These are phyloP conservation scores for Xylaria sp. DNA, from an alignment of 2,329 filamentous ascomycete genomes.

Conservation along the genomic window DNA sequence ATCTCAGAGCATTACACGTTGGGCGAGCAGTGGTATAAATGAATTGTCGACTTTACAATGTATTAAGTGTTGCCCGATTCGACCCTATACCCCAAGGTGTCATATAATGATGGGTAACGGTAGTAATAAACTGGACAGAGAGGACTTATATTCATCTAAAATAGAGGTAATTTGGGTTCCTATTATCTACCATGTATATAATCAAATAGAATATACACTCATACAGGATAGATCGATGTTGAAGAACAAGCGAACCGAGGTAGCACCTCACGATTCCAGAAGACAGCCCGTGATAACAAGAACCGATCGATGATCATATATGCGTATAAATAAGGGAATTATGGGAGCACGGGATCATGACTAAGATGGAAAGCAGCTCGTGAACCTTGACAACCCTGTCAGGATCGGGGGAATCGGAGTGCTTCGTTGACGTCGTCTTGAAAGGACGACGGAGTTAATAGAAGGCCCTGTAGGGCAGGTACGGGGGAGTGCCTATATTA, in stretches of 20 bases:
- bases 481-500: no score
- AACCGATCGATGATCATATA: conserved; percentile 5
- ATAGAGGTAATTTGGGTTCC: not conserved
- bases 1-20: not conserved
- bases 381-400: not conserved
- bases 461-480: no score
- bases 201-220: not conserved
- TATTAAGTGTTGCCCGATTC: not conserved
- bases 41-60: not conserved
- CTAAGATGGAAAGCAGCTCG: conserved; percentile 4
- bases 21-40: not conserved
- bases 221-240: not conserved
- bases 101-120: not conserved
- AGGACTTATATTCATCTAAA: not conserved
- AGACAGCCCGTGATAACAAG: not conserved
- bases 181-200: not conserved
- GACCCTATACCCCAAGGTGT: not conserved
- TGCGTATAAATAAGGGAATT: not conserved
- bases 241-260: not conserved
- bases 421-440: conserved; percentile 5
- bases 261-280: not conserved
- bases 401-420: not conserved
- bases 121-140: not conserved
- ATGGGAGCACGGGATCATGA: not conserved
- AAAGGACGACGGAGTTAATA: not conserved